Conservation (phyloP, 768 basidiomycete species). For the Agaricus sinodeliciosus region DNA sequence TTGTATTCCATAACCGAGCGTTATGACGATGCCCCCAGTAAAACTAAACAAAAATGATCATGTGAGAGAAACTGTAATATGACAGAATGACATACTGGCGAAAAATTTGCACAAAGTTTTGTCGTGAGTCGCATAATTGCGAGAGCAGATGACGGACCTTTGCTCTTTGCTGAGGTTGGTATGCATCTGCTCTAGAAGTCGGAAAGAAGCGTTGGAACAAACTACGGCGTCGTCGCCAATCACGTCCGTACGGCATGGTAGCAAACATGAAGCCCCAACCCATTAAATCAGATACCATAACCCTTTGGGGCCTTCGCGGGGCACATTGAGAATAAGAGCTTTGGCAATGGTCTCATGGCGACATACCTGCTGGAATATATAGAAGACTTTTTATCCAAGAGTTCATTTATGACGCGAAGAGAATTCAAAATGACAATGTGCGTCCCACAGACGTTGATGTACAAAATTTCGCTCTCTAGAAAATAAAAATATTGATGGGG, state of each 20-base stretch:
- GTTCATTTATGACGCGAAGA: slow-evolving; percentile 31
- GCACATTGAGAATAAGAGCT: too few species aligned
- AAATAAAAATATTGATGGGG: not conserved
- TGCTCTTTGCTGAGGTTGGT: slow-evolving; percentile 3
- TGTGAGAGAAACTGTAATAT: not conserved
- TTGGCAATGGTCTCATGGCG: not conserved
- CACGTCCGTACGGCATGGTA: slow-evolving; percentile 32
- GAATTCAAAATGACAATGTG: slow-evolving; percentile 42
- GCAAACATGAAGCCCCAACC: slow-evolving; percentile 31
- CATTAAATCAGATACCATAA: slow-evolving; percentile 24
- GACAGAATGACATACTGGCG: slow-evolving; percentile 24
- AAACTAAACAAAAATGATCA: slow-evolving; percentile 20
- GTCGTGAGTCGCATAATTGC: slow-evolving; percentile 27
- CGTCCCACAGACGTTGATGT: slow-evolving; percentile 11
- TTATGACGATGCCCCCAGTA: slow-evolving; percentile 30
- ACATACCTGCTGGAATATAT: slow-evolving; percentile 31
- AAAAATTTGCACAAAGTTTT: slow-evolving; percentile 24
- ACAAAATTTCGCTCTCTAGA: slow-evolving; percentile 13
- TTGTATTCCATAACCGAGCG: slow-evolving; percentile 37
- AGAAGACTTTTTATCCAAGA: slow-evolving; percentile 37
- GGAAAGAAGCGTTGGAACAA: slow-evolving; percentile 35
- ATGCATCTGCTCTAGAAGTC: slow-evolving; percentile 7
- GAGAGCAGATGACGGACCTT: slow-evolving; percentile 7
- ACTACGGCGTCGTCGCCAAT: slow-evolving; percentile 33
- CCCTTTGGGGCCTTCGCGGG: slow-evolving; percentile 13